These are phyloP conservation scores for Penicillium freii DNA, from an alignment of 2,329 filamentous ascomycete species.

Conservation along the genomic window DNA sequence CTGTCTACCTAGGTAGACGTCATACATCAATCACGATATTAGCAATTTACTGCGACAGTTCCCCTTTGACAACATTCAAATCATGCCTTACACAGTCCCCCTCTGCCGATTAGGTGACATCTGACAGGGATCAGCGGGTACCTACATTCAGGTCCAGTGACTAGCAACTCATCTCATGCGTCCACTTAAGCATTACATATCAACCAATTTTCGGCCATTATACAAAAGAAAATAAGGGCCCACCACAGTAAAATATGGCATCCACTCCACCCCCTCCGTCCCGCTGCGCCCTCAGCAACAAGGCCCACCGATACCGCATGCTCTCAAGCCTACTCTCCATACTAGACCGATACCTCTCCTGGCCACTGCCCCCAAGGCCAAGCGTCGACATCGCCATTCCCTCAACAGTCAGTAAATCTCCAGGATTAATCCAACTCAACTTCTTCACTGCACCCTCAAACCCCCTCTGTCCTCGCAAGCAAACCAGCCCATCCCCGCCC, in stretches of 20 bases:
- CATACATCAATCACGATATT: background rate
- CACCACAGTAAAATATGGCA: background rate
- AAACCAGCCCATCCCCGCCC: background rate
- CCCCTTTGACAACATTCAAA: no score
- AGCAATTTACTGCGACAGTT: background rate
- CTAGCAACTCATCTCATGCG: background rate
- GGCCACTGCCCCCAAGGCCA: constrained; percentile 12
- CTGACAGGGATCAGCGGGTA: background rate
- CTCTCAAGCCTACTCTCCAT: constrained; percentile 13
- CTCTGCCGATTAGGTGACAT: background rate
- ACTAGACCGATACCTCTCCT: constrained; percentile 20
- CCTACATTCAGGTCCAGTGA: background rate
- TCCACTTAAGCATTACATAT: background rate
- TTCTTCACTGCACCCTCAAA: constrained; percentile 14
- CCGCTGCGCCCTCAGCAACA: constrained; percentile 8
- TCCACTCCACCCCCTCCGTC: background rate
- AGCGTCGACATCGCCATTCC: constrained; percentile 16
- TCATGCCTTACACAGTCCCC: background rate
- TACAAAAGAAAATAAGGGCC: no score
- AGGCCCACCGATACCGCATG: constrained; percentile 17
- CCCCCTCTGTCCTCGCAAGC: background rate
- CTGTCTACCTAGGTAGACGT: background rate
- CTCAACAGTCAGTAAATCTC: constrained; percentile 15
- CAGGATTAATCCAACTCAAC: constrained; percentile 15
- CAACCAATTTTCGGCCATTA: background rate